These are phyloP conservation scores for Linderniella brevidens DNA, from an alignment of 257 asterid species.

Conservation along the genomic window DNA sequence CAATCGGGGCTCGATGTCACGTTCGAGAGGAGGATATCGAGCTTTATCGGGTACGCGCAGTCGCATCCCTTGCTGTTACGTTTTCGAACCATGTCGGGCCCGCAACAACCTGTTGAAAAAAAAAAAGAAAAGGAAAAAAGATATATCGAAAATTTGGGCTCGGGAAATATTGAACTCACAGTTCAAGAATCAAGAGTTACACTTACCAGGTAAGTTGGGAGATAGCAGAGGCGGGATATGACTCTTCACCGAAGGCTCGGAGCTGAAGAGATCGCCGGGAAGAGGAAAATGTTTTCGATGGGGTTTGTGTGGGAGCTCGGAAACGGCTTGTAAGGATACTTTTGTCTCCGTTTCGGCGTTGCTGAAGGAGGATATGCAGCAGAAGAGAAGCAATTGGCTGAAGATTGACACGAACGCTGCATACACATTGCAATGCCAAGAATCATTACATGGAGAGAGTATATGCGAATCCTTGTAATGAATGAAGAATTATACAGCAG, in stretches of 20 bases:
- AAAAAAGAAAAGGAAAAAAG: neutral
- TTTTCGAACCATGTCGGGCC: constrained; percentile 64
- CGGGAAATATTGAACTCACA: too few species aligned
- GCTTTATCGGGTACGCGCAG: constrained; percentile 76
- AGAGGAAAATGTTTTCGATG: too few species aligned
- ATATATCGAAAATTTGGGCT: too few species aligned
- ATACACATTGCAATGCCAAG: too few species aligned
- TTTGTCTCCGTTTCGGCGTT: constrained; percentile 28
- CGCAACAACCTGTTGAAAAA: constrained; percentile 64
- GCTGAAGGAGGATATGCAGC: constrained; percentile 19
- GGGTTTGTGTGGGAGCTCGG: constrained; percentile 12
- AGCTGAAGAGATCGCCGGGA: too few species aligned
- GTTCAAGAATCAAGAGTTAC: too few species aligned
- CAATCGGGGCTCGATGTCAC: constrained; percentile 73
- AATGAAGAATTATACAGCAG: too few species aligned
- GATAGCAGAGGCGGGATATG: too few species aligned
- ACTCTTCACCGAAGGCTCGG: too few species aligned
- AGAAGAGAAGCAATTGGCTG: constrained; percentile 30
- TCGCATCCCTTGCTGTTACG: constrained; percentile 68
- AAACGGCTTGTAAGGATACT: constrained; percentile 19
- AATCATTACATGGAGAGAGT: too few species aligned
- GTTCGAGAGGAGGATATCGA: constrained; percentile 72
- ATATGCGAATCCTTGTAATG: too few species aligned
- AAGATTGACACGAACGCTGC: constrained; percentile 5
- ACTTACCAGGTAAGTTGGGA: too few species aligned